Evolutionary conservation across 805 yeast species (phyloP).

Genomic region (Allodekkera sacchari): DNA sequence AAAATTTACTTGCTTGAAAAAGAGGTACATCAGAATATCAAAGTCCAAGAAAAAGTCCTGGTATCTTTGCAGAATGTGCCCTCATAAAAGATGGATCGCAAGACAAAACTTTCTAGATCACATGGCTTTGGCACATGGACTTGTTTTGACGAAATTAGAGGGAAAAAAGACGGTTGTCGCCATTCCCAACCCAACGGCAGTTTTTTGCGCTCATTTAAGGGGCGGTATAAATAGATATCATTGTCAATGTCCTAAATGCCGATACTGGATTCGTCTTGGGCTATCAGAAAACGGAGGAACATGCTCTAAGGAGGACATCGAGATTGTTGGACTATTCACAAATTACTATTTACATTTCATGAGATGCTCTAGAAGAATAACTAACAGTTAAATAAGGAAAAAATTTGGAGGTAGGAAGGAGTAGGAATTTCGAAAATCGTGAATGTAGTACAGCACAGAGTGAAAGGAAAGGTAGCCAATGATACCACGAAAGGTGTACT

Average conservation of each 20-base stretch:
- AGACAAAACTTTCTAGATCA: constrained; percentile 9
- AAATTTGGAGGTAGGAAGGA: neutral
- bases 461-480: too few relatives aligned
- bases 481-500: too few relatives aligned
- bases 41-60: neutral
- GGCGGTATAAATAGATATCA: constrained; percentile 14
- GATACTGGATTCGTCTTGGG: constrained; percentile 16
- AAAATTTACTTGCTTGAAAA: constrained; percentile 7
- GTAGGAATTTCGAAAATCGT: neutral
- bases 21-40: constrained; percentile 7
- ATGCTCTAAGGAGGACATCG: neutral
- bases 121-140: constrained; percentile 18
- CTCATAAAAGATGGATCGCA: constrained; percentile 14
- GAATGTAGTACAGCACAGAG: neutral
- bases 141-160: constrained; percentile 5
- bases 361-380: constrained; percentile 11
- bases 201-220: constrained; percentile 3
- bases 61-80: constrained; percentile 16
- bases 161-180: constrained; percentile 5
- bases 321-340: constrained; percentile 13
- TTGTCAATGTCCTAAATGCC: constrained; percentile 17
- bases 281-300: constrained; percentile 5
- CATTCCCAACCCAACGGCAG: constrained; percentile 13
- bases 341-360: constrained; percentile 17
- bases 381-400: too few relatives aligned